Evolutionary conservation across 768 basidiomycete genomes (phyloP), one percentile per base, ranked within the genome.

Genomic region (Phylloporus sp.): DNA sequence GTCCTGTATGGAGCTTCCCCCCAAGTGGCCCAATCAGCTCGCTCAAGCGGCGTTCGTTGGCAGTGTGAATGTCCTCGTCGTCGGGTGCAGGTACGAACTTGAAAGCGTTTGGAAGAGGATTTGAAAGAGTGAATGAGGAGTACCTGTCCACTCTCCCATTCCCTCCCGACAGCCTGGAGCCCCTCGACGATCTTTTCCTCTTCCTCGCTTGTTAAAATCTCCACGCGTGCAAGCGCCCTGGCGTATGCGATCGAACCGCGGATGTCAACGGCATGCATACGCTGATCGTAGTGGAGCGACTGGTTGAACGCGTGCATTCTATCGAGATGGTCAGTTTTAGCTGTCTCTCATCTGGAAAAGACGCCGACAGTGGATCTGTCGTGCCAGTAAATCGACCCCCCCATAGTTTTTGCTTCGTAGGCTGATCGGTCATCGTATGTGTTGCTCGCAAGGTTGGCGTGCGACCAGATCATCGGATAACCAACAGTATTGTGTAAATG

Each of bases 241-340:
- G 96, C 84, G 65, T 97, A 97, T 4, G 96, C 95, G 61, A 96
- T 94, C 15, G 95, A 98, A 2, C 95, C 95, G 45, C 75, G 78
- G 55, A 98, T 87, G 59, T 99, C 96, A 21, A 82, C 92, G 9
- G 80, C 78, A 63, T 93, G 81, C 93, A 99, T 97, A 33, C 90
- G 79, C 65, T 89, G 81, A 66, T 98, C 95, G 68, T 97, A 99
- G 53, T 79, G 82, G 56, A 99, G 75, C 21, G 93, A 97, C 66
- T 97, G 91, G 65, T 97, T 98, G 74, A 95, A 98, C 24, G 82
- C 87, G 67, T 96, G 91, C 95, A 98, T 98, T 36, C 92, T 95
- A 29, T 41, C 26, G 42, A 26, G 26, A 5, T 33, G 7, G 36
- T 58, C 50, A 55, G 41, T 22, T 11, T 14, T 6, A n/a, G 24